Percentiles rank a stretch among this genome's conserved stretches.
These are phyloP conservation scores for Pisolithus microcarpus DNA, from an alignment of 768 basidiomycete genomes.

Conservation along the genomic window DNA sequence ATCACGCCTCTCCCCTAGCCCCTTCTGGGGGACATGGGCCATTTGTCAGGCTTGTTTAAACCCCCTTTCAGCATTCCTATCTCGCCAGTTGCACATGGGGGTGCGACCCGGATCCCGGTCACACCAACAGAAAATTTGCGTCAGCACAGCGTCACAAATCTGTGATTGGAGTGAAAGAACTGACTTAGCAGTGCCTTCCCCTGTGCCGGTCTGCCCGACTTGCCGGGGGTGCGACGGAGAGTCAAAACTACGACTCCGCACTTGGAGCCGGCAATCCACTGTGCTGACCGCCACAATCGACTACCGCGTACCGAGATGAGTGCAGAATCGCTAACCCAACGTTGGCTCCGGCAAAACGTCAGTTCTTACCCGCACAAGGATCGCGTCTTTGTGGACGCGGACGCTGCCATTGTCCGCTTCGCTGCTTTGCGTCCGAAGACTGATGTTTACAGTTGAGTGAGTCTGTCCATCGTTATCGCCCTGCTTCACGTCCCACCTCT, in stretches of 20 bases:
- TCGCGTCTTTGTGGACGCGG: slow-evolving; percentile 57
- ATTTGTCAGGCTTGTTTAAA: not conserved
- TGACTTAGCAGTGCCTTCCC: not conserved
- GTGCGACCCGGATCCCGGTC: not conserved
- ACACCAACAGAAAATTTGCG: not conserved
- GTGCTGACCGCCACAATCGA: not conserved
- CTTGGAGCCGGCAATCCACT: not conserved
- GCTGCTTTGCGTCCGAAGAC: slow-evolving; percentile 66
- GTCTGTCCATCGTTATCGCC: slow-evolving; percentile 8
- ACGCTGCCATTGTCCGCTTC: slow-evolving; percentile 47
- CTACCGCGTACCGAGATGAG: slow-evolving; percentile 16
- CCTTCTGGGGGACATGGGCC: not conserved
- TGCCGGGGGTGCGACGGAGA: slow-evolving; percentile 1
- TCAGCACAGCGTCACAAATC: not conserved
- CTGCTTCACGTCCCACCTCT: slow-evolving; percentile 8
- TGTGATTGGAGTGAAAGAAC: not conserved
- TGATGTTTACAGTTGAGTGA: slow-evolving; percentile 63
- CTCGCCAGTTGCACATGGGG: not conserved
- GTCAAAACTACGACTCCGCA: slow-evolving; percentile 2
- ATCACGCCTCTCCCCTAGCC: not conserved
- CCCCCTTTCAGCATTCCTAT: not conserved
- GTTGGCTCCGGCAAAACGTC: slow-evolving; percentile 64
- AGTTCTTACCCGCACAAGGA: slow-evolving; percentile 48
- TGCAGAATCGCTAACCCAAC: slow-evolving; percentile 32
- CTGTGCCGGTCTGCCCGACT: not conserved